Conservation (phyloP, 2,329 filamentous ascomycete species). For the Westerdykella ornata region DNA sequence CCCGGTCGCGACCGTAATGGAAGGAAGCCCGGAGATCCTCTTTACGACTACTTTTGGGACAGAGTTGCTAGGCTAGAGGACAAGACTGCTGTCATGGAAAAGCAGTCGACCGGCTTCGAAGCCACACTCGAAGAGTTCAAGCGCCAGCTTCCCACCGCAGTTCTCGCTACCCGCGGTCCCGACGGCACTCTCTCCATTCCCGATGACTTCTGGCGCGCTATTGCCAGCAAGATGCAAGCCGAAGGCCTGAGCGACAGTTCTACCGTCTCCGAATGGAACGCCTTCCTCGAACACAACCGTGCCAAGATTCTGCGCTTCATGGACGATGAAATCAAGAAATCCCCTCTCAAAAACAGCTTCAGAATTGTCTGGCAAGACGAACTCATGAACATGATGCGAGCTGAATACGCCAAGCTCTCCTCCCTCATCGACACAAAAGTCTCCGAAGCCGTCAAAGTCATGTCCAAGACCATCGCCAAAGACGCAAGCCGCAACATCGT, state of each 20-base stretch:
- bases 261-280: conserved; percentile 45
- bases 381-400: conserved; percentile 39
- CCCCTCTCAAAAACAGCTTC: neutral
- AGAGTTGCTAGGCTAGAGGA: neutral
- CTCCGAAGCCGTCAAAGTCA: conserved; percentile 7
- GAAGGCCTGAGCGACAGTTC: conserved; percentile 33
- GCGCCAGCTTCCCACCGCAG: conserved; percentile 46
- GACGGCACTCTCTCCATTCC: conserved; percentile 51
- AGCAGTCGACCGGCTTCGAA: neutral
- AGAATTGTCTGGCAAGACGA: conserved; percentile 45
- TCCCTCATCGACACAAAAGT: conserved; percentile 22
- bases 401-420: conserved; percentile 17
- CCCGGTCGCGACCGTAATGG: too few species aligned
- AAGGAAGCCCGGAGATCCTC: too few species aligned
- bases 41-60: neutral
- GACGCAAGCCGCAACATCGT: conserved; percentile 27
- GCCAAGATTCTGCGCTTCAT: conserved; percentile 34
- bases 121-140: neutral
- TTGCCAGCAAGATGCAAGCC: conserved; percentile 50
- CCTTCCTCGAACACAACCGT: conserved; percentile 50
- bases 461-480: conserved; percentile 12
- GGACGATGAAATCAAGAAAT: conserved; percentile 14
- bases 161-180: conserved; percentile 50
- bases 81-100: neutral
- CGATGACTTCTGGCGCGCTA: conserved; percentile 59